Percentiles rank a stretch among this genome's conserved stretches.
phyloP scores from a whole-genome alignment of 164 flowering plant species.

The Saururus chinensis region DNA sequence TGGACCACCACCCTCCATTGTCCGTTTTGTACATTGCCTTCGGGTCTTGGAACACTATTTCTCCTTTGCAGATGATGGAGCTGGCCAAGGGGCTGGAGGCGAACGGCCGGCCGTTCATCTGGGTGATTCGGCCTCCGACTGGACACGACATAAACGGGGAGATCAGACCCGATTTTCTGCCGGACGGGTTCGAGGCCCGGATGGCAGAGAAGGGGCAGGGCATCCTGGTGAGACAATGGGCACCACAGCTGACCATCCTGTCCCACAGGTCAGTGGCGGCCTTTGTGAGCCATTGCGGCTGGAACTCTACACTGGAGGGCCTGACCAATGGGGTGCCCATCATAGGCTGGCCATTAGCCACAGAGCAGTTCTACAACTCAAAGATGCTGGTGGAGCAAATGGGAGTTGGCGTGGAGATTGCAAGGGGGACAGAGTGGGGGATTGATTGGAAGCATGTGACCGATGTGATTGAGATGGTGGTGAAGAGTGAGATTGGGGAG shows the following conservation, averaged over 20 bases:
- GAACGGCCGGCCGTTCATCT: constrained; percentile 16
- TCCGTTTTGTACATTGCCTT: constrained; percentile 14
- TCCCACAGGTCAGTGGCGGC: constrained; percentile 9
- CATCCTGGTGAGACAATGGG: constrained; percentile 19
- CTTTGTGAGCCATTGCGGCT: constrained; percentile 12
- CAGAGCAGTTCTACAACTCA: constrained; percentile 10
- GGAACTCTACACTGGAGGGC: constrained; percentile 9
- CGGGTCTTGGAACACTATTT: constrained; percentile 21
- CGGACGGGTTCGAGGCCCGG: constrained; percentile 18
- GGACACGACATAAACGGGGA: constrained; percentile 11
- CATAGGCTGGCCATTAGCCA: constrained; percentile 11
- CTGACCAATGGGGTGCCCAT: constrained; percentile 12
- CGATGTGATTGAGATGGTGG: not conserved
- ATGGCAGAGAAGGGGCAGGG: constrained; percentile 8
- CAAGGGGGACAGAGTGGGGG: constrained; percentile 4
- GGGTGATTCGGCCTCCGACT: constrained; percentile 24
- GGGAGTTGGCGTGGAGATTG: constrained; percentile 9
- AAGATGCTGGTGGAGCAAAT: constrained; percentile 13
- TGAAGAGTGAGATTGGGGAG: not conserved
- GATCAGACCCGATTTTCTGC: constrained; percentile 20
- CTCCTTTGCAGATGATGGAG: constrained; percentile 20
- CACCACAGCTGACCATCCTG: constrained; percentile 9
- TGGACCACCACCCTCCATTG: constrained; percentile 1
- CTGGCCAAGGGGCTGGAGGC: constrained; percentile 22
- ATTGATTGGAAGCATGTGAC: not conserved